phyloP scores from a whole-genome alignment of 2,329 filamentous ascomycete genomes.

The Monilinia laxa region DNA sequence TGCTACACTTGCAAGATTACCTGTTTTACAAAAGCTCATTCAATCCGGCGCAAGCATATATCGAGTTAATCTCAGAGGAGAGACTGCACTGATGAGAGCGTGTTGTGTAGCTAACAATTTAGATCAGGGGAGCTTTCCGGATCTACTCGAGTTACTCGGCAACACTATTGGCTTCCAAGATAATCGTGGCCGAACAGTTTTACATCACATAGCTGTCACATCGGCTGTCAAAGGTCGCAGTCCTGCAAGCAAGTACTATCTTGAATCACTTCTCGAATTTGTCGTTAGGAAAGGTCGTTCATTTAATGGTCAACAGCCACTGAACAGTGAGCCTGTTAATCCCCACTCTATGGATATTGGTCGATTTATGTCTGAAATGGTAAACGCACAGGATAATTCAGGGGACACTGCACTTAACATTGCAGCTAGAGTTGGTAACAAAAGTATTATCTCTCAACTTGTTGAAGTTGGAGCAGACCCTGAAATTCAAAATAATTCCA shows the following conservation, averaged over 20 bases:
- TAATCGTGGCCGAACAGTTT: conserved; percentile 82
- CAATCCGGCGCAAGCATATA: conserved; percentile 82
- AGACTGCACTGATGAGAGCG: conserved; percentile 90
- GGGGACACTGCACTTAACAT: conserved; percentile 95
- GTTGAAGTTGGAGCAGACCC: conserved; percentile 93
- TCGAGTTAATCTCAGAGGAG: conserved; percentile 83
- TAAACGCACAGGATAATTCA: conserved; percentile 90
- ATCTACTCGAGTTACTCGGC: conserved; percentile 83
- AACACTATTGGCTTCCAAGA: conserved; percentile 89
- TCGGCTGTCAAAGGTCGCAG: conserved; percentile 93
- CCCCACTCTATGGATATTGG: conserved; percentile 68
- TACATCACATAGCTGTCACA: conserved; percentile 95
- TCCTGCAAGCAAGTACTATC: conserved; percentile 89
- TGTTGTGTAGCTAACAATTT: conserved; percentile 93
- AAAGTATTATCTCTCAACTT: conserved; percentile 93
- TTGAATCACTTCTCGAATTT: conserved; percentile 92
- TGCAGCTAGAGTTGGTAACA: conserved; percentile 87
- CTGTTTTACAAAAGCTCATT: conserved; percentile 78
- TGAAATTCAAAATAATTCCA: conserved; percentile 86
- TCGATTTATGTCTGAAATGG: conserved; percentile 94
- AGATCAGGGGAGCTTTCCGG: conserved; percentile 85
- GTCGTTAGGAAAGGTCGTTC: conserved; percentile 81
- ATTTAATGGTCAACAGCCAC: conserved; percentile 51
- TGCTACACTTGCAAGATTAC: conserved; percentile 83
- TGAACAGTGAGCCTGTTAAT: conserved; percentile 33